These are phyloP conservation scores for Cercophora scortea DNA, from an alignment of 495 filamentous ascomycete genomes.

Conservation along the genomic window DNA sequence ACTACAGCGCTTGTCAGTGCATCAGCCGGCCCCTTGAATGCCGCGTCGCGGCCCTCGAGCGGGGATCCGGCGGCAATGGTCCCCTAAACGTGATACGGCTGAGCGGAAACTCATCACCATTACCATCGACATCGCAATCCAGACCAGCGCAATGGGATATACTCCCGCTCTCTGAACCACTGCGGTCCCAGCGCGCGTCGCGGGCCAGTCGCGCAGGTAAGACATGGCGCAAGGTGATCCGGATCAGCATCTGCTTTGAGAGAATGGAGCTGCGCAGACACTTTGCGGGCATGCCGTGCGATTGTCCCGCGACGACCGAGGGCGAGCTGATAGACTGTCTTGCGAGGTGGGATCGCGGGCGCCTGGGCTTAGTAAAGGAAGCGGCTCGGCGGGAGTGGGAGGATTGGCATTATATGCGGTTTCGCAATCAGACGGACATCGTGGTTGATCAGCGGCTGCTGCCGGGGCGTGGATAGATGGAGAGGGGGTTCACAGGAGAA, in stretches of 20 bases:
- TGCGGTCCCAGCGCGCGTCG: background rate
- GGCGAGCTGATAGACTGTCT: background rate
- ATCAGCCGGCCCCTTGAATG: background rate
- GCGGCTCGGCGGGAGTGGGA: background rate
- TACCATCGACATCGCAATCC: background rate
- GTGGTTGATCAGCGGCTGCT: too few relatives aligned
- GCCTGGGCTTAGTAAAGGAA: background rate
- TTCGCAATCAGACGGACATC: too few relatives aligned
- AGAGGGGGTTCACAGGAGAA: too few relatives aligned
- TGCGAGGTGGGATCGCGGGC: background rate
- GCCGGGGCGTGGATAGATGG: too few relatives aligned
- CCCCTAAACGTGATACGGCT: background rate
- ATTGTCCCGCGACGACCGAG: background rate
- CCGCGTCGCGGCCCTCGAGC: background rate
- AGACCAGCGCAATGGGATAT: background rate
- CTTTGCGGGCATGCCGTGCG: background rate
- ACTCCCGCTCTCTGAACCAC: background rate
- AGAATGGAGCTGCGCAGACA: background rate
- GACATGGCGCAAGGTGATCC: background rate
- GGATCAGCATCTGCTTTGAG: conserved; percentile 1
- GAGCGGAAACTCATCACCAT: background rate
- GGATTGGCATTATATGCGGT: background rate
- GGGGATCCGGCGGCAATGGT: background rate
- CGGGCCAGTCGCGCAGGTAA: background rate
- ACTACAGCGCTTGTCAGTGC: background rate